phyloP scores from a whole-genome alignment of 257 asterid genomes.

The Nicotiana tomentosiformis region DNA sequence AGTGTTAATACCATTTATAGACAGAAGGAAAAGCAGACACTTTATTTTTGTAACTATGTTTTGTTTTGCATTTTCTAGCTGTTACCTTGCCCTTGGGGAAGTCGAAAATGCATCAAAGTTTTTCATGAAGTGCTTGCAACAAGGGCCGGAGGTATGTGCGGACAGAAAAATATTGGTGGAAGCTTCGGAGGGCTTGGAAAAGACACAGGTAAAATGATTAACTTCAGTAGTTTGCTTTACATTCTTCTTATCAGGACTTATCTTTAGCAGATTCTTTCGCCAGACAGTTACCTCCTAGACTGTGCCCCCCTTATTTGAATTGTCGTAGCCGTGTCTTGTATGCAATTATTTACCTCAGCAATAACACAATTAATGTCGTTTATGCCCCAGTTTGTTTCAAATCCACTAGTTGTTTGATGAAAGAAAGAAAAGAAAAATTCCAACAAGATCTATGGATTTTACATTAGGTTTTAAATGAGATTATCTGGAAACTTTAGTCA shows the following conservation, averaged over 20 bases:
- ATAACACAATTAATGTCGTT: neutral
- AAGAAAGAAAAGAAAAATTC: neutral
- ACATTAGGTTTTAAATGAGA: neutral
- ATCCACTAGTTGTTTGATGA: neutral
- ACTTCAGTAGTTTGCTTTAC: neutral
- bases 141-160: slow-evolving; percentile 53
- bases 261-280: neutral
- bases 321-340: neutral
- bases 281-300: neutral
- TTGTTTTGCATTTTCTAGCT: slow-evolving; percentile 39
- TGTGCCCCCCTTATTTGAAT: neutral
- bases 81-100: slow-evolving; percentile 91
- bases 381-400: neutral
- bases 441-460: neutral
- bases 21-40: neutral
- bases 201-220: slow-evolving; percentile 49
- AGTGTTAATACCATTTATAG: neutral
- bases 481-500: neutral
- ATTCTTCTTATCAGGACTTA: neutral
- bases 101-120: slow-evolving; percentile 70
- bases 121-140: slow-evolving; percentile 75
- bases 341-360: neutral
- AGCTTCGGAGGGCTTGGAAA: slow-evolving; percentile 92
- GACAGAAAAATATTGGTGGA: slow-evolving; percentile 75
- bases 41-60: slow-evolving; percentile 12